Evolutionary conservation across 2,329 filamentous ascomycete genomes (phyloP), one percentile per base, ranked within the genome.

Genomic region (Chalaropsis thielavioides): DNA sequence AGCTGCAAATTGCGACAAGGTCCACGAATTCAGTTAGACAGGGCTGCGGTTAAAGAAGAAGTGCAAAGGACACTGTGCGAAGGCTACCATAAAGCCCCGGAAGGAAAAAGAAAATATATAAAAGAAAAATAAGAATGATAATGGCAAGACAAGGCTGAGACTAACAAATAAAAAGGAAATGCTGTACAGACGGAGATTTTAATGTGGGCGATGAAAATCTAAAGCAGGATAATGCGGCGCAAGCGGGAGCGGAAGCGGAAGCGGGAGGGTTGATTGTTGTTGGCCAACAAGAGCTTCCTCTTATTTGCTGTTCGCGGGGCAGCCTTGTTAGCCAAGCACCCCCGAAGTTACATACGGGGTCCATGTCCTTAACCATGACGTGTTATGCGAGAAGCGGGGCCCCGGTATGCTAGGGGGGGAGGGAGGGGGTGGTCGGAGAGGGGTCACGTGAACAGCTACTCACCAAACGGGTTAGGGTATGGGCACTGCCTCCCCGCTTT

Each of bases 81-180:
- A 19, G 51, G 51, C 51, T 13, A 24, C 13, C 51, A 56, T 35
- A 58, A 58, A 58, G 51, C 31, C 51, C n/a, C n/a, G n/a, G 58
- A n/a, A 10, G 31, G 43, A 22, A 24, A n/a, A 24, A 56, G 24
- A 13, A 54, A 41, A 38, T 27, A 51, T 43, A 51, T 27, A 51
- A 24, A 51, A 27, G 27, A 58, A 35, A 15, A 22, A 40, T 38
- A 62, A 67, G 38, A 17, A 60, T 59, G 44, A 24, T 19, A 15
- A 27, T 38, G 70, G 67, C 19, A 61, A 61, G 35, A 19, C 54
- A 38, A 58, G 54, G 54, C 54, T 35, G 31, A 38, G 59, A 61
- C 19, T 24, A 61, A 43, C 38, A 61, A 40, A 24, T 35, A 61
- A 43, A 60, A 38, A 8, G n/a, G 15, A 22, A 38, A 41, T 38